Percentiles rank a stretch among this genome's conserved stretches.
Evolutionary conservation across 345 rosid species (phyloP).

Genomic region (Aurinia saxatilis): DNA sequence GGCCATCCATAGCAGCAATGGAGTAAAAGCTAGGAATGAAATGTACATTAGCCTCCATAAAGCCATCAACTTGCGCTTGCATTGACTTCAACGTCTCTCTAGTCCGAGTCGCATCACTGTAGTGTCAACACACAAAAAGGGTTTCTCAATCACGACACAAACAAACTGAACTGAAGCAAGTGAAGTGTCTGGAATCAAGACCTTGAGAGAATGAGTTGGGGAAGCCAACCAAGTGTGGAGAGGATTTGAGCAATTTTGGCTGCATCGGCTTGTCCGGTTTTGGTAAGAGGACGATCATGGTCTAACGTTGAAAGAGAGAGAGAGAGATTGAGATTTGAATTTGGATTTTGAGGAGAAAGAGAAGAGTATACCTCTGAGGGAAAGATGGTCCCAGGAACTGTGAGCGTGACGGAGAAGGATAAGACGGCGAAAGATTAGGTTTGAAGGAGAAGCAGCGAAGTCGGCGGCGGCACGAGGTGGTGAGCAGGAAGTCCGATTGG

Average conservation of each 20-base stretch:
- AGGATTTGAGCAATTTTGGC: slow-evolving; percentile 58
- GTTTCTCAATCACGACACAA: background rate
- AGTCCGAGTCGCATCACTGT: slow-evolving; percentile 80
- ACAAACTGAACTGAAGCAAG: background rate
- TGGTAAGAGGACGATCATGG: slow-evolving; percentile 86
- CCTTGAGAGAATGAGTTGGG: slow-evolving; percentile 83
- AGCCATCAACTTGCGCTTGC: slow-evolving; percentile 71
- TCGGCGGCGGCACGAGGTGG: background rate
- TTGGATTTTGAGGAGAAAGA: background rate
- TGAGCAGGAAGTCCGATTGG: slow-evolving; percentile 2
- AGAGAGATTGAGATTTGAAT: background rate
- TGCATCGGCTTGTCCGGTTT: slow-evolving; percentile 60
- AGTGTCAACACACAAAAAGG: background rate
- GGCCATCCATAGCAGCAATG: slow-evolving; percentile 96
- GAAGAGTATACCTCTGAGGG: slow-evolving; percentile 50
- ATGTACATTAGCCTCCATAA: slow-evolving; percentile 68
- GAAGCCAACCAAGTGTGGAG: slow-evolving; percentile 75
- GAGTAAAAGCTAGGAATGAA: slow-evolving; percentile 93
- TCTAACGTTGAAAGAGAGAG: slow-evolving; percentile 27
- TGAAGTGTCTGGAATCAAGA: background rate
- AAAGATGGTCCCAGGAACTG: slow-evolving; percentile 71
- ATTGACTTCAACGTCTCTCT: slow-evolving; percentile 71
- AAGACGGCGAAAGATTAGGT: slow-evolving; percentile 61
- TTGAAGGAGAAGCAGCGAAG: slow-evolving; percentile 16
- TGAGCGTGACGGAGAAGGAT: slow-evolving; percentile 91